phyloP scores from a whole-genome alignment of 2,329 filamentous ascomycete genomes.

The Phoma sp. region DNA sequence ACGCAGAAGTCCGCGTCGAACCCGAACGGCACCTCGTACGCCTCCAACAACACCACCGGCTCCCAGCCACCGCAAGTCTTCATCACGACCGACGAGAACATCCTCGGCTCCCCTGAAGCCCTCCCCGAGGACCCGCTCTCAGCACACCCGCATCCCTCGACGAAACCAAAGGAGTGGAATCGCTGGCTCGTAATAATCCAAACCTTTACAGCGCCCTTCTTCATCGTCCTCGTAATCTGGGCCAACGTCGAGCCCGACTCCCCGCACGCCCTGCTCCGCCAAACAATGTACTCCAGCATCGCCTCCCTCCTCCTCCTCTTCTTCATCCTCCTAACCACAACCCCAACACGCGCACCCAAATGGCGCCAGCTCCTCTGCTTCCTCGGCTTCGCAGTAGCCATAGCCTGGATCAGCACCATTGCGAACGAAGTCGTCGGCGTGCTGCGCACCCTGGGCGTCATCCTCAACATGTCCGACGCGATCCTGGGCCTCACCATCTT shows the following conservation, averaged over 20 bases:
- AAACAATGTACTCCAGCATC: conserved; percentile 51
- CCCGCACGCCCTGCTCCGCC: conserved; percentile 65
- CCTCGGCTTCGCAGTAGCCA: conserved; percentile 86
- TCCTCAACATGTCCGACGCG: conserved; percentile 91
- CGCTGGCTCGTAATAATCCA: conserved; percentile 89
- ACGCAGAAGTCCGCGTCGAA: background rate
- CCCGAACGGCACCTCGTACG: conserved; percentile 5
- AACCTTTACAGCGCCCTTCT: conserved; percentile 83
- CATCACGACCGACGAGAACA: conserved; percentile 43
- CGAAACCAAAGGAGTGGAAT: conserved; percentile 71
- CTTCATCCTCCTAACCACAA: conserved; percentile 72
- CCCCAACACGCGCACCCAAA: conserved; percentile 68
- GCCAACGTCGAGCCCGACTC: conserved; percentile 68
- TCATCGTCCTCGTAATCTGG: conserved; percentile 79
- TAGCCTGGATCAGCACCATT: conserved; percentile 96
- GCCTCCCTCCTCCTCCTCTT: conserved; percentile 71
- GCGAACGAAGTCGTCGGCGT: conserved; percentile 95
- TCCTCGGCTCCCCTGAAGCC: conserved; percentile 47
- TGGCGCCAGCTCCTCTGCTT: conserved; percentile 84
- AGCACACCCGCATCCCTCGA: conserved; percentile 48
- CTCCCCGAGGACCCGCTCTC: conserved; percentile 25
- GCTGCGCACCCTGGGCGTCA: conserved; percentile 89
- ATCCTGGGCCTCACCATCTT: conserved; percentile 95
- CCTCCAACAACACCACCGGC: conserved; percentile 24
- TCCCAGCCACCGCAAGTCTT: conserved; percentile 36